Percentiles rank a stretch among this genome's conserved stretches.
Conservation (phyloP, 345 rosid genomes). For the Excoecaria agallocha region DNA sequence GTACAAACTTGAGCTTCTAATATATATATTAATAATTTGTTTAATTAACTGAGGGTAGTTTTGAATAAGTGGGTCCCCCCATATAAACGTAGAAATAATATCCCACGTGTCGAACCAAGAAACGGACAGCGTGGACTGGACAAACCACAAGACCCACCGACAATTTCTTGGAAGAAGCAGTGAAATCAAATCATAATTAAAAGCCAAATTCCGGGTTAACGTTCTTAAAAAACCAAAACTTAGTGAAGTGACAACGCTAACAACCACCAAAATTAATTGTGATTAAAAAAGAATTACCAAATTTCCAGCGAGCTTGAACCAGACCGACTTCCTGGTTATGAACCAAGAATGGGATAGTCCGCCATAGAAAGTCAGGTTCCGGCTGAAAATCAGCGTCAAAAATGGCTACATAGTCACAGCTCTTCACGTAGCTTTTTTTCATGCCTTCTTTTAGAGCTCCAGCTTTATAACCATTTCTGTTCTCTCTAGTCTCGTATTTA, state of each 20-base stretch:
- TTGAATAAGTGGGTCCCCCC: not conserved
- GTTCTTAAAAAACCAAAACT: not conserved
- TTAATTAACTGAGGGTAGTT: not conserved
- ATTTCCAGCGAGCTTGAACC: conserved; percentile 97
- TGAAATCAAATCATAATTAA: not conserved
- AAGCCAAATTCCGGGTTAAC: not conserved
- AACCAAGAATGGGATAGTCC: conserved; percentile 73
- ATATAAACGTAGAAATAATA: not conserved
- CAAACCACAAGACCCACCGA: conserved; percentile 52
- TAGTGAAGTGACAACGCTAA: not conserved
- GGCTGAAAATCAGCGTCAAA: conserved; percentile 99
- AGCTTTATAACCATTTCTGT: conserved; percentile 85
- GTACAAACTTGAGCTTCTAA: not conserved
- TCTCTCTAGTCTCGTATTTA: conserved; percentile 78
- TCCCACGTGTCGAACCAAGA: conserved; percentile 20
- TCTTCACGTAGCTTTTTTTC: conserved; percentile 77
- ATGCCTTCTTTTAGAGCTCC: conserved; percentile 95
- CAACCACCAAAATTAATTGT: not conserved
- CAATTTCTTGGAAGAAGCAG: conserved; percentile 34
- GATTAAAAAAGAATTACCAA: conserved; percentile 49
- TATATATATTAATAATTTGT: not conserved
- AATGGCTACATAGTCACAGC: conserved; percentile 82
- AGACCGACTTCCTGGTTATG: conserved; percentile 77
- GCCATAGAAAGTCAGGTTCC: conserved; percentile 84
- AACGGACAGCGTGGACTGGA: conserved; percentile 20